Base-by-base conservation (phyloP, 768 basidiomycete species). In the Suillus subluteus region DNA sequence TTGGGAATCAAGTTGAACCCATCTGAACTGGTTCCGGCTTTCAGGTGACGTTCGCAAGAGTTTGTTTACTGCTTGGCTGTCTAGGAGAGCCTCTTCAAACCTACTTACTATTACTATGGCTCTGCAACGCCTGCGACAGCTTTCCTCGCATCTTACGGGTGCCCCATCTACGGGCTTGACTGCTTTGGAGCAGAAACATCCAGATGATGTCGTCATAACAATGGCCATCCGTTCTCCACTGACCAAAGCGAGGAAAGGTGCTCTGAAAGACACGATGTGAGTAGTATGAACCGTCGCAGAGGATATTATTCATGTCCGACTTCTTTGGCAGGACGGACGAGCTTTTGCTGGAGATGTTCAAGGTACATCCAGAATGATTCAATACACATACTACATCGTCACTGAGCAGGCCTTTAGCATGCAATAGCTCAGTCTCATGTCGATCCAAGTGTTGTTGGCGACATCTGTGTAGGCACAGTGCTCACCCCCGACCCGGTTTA, bases 121-220 rank as follows among this genome's bases (percentile, higher is more conserved):
- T 65, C 87, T 91, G 86, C 83, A 92, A 71, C 88, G 89, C 67
- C 81, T 91, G 62, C 87, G 83, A 74, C 88, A 91, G 76, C 79
- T 91, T 32, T 84, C 85, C 38, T 84, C 87, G 50, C 91, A 91
- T 71, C 75, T 91, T 62, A 72, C 80, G 23, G 73, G 78, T 4
- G 71, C 82, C 15, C 75, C 82, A 21, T 7, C 41, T 4, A 75
- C 70, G 35, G 87, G 86, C n/a, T 73, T 87, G 8, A 76, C 82
- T 30, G 80, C 82, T 18, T 80, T 93, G 58, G 81, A 87, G 67
- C 80, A 78, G 52, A 89, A 91, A 74, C 83, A 77, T 62, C 86
- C 87, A 4, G 87, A 93, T 68, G 93, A 94, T 82, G 88, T 94
- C 15, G 93, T 94, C 74, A 86, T 94, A 67, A 93, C 92, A 2